Conservation (phyloP, 352 stramenopile genomes). For the Peronospora tabacina region DNA sequence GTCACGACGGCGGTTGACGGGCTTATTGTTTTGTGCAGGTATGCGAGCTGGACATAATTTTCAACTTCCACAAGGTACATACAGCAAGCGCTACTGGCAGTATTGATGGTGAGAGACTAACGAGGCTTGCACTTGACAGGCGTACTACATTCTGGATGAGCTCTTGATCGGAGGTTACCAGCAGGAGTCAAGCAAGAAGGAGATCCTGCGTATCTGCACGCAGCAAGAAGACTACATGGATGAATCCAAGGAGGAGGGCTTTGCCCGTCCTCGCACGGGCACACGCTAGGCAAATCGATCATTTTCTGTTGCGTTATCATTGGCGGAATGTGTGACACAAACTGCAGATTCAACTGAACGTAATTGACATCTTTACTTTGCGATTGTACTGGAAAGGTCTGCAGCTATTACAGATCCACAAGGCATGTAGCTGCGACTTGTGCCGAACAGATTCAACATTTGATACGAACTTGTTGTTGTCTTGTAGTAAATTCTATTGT, state of each 20-base stretch:
- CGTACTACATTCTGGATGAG: constrained; percentile 99
- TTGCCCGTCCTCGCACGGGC: constrained; percentile 51
- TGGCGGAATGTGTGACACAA: background rate
- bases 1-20: background rate
- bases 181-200: constrained; percentile 92
- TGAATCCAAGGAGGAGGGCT: constrained; percentile 82
- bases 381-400: too few species aligned
- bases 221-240: constrained; percentile 89
- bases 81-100: background rate
- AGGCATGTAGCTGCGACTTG: too few species aligned
- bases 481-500: too few species aligned
- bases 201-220: constrained; percentile 84
- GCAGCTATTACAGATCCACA: background rate
- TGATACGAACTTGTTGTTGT: too few species aligned
- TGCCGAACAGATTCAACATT: too few species aligned
- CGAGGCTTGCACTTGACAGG: constrained; percentile 28
- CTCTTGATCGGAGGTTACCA: constrained; percentile 98
- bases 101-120: background rate
- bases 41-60: constrained; percentile 97
- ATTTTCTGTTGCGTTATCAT: constrained; percentile 2
- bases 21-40: constrained; percentile 34
- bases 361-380: constrained; percentile 9
- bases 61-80: constrained; percentile 98
- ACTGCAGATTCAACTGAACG: constrained; percentile 7
- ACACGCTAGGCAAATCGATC: constrained; percentile 35